These are phyloP conservation scores for Notholithocarpus densiflorus DNA, from an alignment of 306 rosid species.

Conservation along the genomic window DNA sequence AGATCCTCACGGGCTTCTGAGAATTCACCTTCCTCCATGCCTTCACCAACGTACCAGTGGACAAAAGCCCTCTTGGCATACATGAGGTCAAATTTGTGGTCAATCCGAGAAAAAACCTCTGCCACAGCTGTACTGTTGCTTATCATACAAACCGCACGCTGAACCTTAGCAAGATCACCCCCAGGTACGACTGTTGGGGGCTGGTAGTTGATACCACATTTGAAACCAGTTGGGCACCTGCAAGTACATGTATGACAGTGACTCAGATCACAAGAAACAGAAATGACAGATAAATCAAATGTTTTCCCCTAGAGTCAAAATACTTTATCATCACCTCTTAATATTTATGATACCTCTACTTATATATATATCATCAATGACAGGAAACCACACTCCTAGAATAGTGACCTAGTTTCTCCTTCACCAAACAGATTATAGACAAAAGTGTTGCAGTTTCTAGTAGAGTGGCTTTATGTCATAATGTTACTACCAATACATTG, in stretches of 20 bases:
- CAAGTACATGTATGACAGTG: not conserved
- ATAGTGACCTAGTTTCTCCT: too few species aligned
- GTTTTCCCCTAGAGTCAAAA: not conserved
- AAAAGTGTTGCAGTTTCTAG: too few species aligned
- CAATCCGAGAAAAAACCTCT: slow-evolving; percentile 66
- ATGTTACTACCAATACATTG: too few species aligned
- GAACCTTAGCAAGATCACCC: slow-evolving; percentile 75
- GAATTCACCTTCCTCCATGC: slow-evolving; percentile 90
- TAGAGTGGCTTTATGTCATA: too few species aligned
- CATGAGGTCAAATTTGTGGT: slow-evolving; percentile 73
- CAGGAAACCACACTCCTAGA: too few species aligned
- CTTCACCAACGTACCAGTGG: slow-evolving; percentile 83
- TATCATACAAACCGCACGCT: slow-evolving; percentile 73
- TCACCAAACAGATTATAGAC: too few species aligned
- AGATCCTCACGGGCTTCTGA: slow-evolving; percentile 81
- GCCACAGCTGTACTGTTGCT: slow-evolving; percentile 71
- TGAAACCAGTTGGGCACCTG: slow-evolving; percentile 90
- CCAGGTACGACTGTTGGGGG: slow-evolving; percentile 73
- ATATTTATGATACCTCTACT: not conserved
- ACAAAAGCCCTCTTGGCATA: slow-evolving; percentile 73
- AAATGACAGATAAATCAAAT: not conserved
- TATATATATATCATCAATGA: too few species aligned
- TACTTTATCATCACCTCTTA: not conserved
- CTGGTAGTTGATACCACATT: slow-evolving; percentile 79
- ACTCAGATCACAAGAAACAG: not conserved